Percentiles rank a stretch among this genome's conserved stretches.
Conservation (phyloP, 1,139 yeast genomes). For the Hyphopichia burtonii region DNA sequence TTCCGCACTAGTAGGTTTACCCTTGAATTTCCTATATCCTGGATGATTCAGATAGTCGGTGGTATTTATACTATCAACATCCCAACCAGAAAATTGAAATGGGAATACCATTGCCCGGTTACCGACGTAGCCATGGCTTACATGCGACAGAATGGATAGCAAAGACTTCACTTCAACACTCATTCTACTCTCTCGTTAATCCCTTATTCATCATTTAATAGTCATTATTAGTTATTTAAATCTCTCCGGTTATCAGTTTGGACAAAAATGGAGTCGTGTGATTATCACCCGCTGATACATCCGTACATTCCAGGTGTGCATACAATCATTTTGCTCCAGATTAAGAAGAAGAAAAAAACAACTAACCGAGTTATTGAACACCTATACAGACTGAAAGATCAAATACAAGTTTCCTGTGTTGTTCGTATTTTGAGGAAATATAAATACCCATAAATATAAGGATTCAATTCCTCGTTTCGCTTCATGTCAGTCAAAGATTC, state of each 20-base stretch:
- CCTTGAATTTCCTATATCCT: constrained; percentile 56
- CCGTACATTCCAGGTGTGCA: background rate
- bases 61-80: constrained; percentile 77
- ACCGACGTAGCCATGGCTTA: constrained; percentile 86
- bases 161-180: constrained; percentile 8
- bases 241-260: background rate
- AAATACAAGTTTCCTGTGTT: too few species aligned
- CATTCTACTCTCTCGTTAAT: too few species aligned
- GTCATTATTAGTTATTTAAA: background rate
- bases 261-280: too few species aligned
- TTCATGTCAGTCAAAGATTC: constrained; percentile 35
- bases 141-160: constrained; percentile 69
- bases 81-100: constrained; percentile 76
- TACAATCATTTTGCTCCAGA: too few species aligned
- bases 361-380: background rate
- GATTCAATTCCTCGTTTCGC: background rate
- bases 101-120: constrained; percentile 81
- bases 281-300: too few species aligned
- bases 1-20: constrained; percentile 13
- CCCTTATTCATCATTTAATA: too few species aligned
- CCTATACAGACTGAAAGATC: background rate
- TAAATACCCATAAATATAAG: too few species aligned
- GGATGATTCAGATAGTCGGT: constrained; percentile 84
- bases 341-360: background rate
- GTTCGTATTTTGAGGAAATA: too few species aligned